A percentile compares a stretch with the other conserved stretches of the same genome.
These are phyloP conservation scores for Clonostachys sp. DNA, from an alignment of 2,329 filamentous ascomycete genomes.

Conservation along the genomic window DNA sequence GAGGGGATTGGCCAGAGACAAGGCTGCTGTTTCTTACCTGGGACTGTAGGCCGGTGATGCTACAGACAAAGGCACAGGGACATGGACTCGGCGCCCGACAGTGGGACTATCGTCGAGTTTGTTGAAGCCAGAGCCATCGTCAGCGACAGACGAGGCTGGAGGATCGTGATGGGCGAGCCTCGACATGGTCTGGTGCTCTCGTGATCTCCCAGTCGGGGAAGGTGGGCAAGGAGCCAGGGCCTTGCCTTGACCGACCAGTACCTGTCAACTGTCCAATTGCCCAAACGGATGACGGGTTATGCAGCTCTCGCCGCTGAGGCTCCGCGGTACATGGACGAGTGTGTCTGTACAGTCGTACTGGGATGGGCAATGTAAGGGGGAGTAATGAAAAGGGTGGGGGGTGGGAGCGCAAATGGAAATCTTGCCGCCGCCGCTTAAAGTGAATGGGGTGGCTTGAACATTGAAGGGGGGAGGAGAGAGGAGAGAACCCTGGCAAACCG, in stretches of 20 bases:
- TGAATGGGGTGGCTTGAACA: too few species aligned
- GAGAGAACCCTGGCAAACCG: too few species aligned
- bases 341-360: not conserved
- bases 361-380: too few species aligned
- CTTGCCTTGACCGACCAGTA: not conserved
- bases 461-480: too few species aligned
- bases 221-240: not conserved
- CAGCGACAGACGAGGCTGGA: constrained; percentile 10
- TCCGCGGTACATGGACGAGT: not conserved
- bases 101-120: constrained; percentile 38
- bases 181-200: not conserved
- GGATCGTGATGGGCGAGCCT: not conserved
- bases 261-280: too few species aligned
- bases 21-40: too few species aligned
- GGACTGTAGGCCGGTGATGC: constrained; percentile 1
- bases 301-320: not conserved
- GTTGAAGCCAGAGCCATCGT: constrained; percentile 8
- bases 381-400: too few species aligned
- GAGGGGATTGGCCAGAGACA: too few species aligned
- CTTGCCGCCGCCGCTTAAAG: too few species aligned
- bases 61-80: constrained; percentile 11
- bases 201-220: not conserved
- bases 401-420: too few species aligned
- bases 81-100: constrained; percentile 26
- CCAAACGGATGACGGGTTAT: too few species aligned